phyloP scores from a whole-genome alignment of 2,329 filamentous ascomycete genomes.

The Fusarium pseudocircinatum region DNA sequence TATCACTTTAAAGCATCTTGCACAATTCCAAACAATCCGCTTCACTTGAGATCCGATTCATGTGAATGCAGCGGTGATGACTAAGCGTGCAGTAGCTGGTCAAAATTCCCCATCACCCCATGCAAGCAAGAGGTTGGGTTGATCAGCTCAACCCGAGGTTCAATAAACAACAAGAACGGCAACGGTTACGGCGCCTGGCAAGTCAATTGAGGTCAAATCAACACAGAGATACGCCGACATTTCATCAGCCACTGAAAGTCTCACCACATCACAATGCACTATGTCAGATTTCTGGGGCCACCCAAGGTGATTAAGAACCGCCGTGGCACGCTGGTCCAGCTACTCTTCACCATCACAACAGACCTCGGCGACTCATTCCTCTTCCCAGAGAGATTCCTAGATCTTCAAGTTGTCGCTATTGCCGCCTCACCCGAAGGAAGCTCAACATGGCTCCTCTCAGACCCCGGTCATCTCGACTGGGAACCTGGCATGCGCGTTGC shows the following conservation, averaged over 20 bases:
- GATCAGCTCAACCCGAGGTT: neutral
- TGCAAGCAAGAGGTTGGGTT: constrained; percentile 13
- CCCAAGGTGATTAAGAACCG: constrained; percentile 50
- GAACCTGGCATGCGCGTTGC: constrained; percentile 53
- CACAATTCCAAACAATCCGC: neutral
- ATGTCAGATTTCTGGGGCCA: constrained; percentile 63
- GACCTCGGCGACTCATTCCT: constrained; percentile 67
- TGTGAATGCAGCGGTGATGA: constrained; percentile 20
- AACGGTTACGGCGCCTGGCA: neutral
- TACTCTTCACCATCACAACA: constrained; percentile 65
- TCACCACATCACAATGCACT: constrained; percentile 58
- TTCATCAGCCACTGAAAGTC: neutral
- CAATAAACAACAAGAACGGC: neutral
- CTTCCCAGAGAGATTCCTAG: constrained; percentile 55
- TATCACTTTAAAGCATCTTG: neutral
- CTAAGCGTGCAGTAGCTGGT: constrained; percentile 18
- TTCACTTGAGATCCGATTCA: neutral
- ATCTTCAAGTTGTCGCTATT: constrained; percentile 51
- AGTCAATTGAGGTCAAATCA: neutral
- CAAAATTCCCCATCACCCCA: constrained; percentile 24
- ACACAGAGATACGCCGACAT: neutral
- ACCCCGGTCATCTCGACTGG: constrained; percentile 44
- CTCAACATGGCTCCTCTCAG: constrained; percentile 40
- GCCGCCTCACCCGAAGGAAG: constrained; percentile 30
- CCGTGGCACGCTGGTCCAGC: constrained; percentile 47